Evolutionary conservation across 1,284 basidiomycete species (phyloP), one percentile per base, ranked within the genome.

Genomic region (Paramarasmius palmivorus): DNA sequence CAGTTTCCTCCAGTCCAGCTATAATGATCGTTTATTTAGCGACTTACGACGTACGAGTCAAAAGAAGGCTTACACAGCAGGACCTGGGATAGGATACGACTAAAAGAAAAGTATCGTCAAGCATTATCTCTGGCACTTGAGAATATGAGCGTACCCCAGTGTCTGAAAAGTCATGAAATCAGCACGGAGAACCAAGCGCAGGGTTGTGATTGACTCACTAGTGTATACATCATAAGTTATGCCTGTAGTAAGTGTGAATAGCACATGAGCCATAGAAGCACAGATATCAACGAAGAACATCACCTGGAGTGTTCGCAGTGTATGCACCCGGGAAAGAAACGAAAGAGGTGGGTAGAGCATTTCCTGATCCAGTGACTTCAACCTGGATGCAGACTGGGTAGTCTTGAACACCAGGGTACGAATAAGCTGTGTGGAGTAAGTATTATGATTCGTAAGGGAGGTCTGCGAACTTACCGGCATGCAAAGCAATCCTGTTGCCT

Each of bases 271-370:
- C 22, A 25, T 42, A 20, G 22, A 42, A 9, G 22, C 26, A 22
- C 22, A 7, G 39, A 15, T 2, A 25, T 12, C 2, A n/a, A 47
- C 15, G 26, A 35, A 35, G n/a, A 17, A 25, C 22, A 39, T 69
- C 65, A 57, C 74, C 79, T 34, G 74, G 77, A 14, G 77, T 81
- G 17, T 54, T 64, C 1, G 70, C 59, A 7, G 74, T 77, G 60
- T 82, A 82, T 3, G 79, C 79, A 25, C 73, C 73, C 32, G 80
- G 80, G 73, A 82, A 81, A 3, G 79, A 73, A 8, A 82, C 79
- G 29, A 82, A 73, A 0, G 73, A 71, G 1, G 73, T 75, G 3
- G 78, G 79, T 15, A 76, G 60, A 3, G 73, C 72, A 6, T 67
- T 75, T 15, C 79, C 79, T 8, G 73, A 75, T 6, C 79, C 79